Percentiles rank a stretch among this genome's conserved stretches.
These are phyloP conservation scores for Leishmania gerbilli DNA, from an alignment of 208 protist species.

Conservation along the genomic window DNA sequence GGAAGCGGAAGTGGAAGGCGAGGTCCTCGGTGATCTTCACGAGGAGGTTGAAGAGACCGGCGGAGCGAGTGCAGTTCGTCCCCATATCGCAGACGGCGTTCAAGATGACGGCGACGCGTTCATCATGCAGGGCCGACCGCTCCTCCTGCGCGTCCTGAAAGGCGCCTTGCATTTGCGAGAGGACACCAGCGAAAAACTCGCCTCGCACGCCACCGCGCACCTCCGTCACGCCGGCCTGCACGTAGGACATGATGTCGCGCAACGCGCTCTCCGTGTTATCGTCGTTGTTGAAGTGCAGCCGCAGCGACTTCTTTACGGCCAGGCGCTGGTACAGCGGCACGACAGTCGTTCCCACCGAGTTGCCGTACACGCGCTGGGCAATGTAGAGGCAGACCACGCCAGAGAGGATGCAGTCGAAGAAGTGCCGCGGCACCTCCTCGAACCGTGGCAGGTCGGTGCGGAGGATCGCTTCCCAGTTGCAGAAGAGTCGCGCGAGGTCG, in stretches of 20 bases:
- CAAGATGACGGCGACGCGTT: constrained; percentile 76
- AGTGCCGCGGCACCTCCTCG: constrained; percentile 75
- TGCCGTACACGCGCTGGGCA: constrained; percentile 73
- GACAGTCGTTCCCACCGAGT: constrained; percentile 37
- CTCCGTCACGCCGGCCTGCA: constrained; percentile 39
- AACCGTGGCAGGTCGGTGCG: constrained; percentile 76
- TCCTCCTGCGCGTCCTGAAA: constrained; percentile 40
- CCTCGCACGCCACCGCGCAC: constrained; percentile 39
- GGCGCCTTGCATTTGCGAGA: constrained; percentile 88
- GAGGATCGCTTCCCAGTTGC: constrained; percentile 86
- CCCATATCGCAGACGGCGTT: constrained; percentile 60
- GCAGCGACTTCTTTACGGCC: constrained; percentile 56
- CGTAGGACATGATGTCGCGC: constrained; percentile 75
- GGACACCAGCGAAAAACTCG: constrained; percentile 73
- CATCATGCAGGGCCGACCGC: constrained; percentile 55
- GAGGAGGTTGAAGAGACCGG: constrained; percentile 67
- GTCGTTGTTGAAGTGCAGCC: constrained; percentile 70
- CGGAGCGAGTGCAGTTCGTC: constrained; percentile 73
- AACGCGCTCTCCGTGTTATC: constrained; percentile 63
- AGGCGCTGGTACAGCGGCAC: constrained; percentile 45
- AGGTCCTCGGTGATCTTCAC: constrained; percentile 85
- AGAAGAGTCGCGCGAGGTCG: constrained; percentile 83
- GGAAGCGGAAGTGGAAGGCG: constrained; percentile 86
- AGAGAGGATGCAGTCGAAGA: constrained; percentile 83
- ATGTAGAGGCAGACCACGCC: constrained; percentile 71